phyloP scores from a whole-genome alignment of 441 rosid species.

The Bocquillonia castaneifolia region DNA sequence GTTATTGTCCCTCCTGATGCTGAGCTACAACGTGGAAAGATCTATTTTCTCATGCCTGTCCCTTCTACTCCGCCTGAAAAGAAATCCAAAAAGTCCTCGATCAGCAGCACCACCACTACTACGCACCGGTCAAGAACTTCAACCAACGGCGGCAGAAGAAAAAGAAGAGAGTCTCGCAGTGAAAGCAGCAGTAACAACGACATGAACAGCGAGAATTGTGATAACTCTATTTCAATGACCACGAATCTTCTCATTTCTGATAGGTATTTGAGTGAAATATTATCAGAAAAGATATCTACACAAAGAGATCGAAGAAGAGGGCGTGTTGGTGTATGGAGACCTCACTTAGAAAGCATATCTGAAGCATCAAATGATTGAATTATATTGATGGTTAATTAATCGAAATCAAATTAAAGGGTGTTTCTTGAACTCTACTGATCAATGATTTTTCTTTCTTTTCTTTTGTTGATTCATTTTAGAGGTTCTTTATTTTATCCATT shows the following conservation, averaged over 20 bases:
- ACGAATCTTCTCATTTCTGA: conserved; percentile 50
- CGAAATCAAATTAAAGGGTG: conserved; percentile 13
- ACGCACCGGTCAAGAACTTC: conserved; percentile 31
- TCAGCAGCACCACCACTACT: background rate
- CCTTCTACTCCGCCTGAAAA: conserved; percentile 31
- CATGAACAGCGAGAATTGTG: conserved; percentile 17
- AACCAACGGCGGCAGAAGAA: conserved; percentile 29
- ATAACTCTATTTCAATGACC: conserved; percentile 25
- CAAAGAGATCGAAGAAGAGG: conserved; percentile 80
- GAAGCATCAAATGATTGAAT: conserved; percentile 49
- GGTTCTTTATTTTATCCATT: conserved; percentile 22
- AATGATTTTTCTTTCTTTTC: background rate
- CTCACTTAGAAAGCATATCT: conserved; percentile 82
- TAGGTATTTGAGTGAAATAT: conserved; percentile 74
- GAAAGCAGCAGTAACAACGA: conserved; percentile 22
- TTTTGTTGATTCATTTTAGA: conserved; percentile 24
- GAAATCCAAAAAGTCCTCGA: conserved; percentile 19
- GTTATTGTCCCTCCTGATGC: conserved; percentile 87
- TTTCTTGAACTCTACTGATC: background rate
- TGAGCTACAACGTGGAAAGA: conserved; percentile 87
- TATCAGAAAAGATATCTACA: conserved; percentile 69
- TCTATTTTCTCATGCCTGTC: conserved; percentile 79
- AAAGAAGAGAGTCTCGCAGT: conserved; percentile 41
- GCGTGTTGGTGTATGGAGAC: conserved; percentile 88
- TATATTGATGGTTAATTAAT: too few species aligned